These are phyloP conservation scores for Scutellaria barbata DNA, from an alignment of 257 asterid species.

Conservation along the genomic window DNA sequence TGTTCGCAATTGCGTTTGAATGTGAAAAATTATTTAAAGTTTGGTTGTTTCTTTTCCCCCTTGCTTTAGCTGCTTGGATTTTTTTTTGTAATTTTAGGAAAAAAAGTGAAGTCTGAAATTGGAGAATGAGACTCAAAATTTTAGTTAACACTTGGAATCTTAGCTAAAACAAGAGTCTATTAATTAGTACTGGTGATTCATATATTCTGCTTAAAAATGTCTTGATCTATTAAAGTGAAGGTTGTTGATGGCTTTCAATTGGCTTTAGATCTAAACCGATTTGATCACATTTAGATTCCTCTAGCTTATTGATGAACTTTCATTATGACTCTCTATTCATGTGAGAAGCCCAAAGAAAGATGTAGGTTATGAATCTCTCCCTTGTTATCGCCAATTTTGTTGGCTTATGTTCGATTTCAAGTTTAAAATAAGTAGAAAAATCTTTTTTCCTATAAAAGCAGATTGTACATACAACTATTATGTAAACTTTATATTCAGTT, in stretches of 20 bases:
- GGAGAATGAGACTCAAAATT: conserved; percentile 13
- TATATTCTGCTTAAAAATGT: conserved; percentile 20
- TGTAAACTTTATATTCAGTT: neutral
- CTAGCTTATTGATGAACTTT: neutral
- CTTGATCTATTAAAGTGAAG: conserved; percentile 26
- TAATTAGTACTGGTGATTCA: neutral
- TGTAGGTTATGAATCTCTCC: conserved; percentile 9
- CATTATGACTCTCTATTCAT: conserved; percentile 6
- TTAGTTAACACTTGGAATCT: neutral
- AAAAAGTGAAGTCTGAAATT: neutral
- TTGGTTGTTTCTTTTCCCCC: neutral
- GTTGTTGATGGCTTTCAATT: conserved; percentile 2
- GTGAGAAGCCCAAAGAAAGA: neutral
- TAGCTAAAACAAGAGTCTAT: conserved; percentile 5
- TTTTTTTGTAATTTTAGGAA: conserved; percentile 14
- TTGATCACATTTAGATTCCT: conserved; percentile 23
- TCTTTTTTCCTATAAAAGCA: neutral
- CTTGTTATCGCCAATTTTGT: neutral
- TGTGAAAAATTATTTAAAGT: neutral
- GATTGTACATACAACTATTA: neutral
- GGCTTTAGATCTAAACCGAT: conserved; percentile 28
- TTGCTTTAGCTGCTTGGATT: neutral
- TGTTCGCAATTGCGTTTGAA: conserved; percentile 23
- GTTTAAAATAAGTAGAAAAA: conserved; percentile 6
- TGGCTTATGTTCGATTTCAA: conserved; percentile 20